Conservation (phyloP, 179 eudicot genomes). For the Spinacia oleracea region DNA sequence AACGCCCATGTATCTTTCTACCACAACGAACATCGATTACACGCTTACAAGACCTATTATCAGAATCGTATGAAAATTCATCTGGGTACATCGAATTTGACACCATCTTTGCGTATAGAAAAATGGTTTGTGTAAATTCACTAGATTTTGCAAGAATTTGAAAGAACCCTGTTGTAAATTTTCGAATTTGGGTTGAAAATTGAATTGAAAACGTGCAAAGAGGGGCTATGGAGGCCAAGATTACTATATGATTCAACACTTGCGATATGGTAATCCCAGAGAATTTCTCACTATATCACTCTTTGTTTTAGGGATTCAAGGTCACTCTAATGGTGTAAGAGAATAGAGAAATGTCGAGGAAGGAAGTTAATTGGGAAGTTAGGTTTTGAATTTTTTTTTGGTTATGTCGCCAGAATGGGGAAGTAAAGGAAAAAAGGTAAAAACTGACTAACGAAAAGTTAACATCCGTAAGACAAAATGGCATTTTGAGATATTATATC, state of each 20-base stretch:
- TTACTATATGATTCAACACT: constrained; percentile 29
- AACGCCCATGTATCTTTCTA: constrained; percentile 29
- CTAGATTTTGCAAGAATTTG: constrained; percentile 27
- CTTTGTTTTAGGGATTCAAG: too few relatives aligned
- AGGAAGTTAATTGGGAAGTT: too few relatives aligned
- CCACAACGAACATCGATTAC: constrained; percentile 24
- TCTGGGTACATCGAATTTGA: constrained; percentile 34
- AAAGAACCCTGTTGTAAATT: constrained; percentile 26
- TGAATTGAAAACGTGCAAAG: constrained; percentile 29
- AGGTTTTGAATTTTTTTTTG: too few relatives aligned
- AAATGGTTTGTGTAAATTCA: constrained; percentile 26
- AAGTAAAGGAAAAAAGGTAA: too few relatives aligned
- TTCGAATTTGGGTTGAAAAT: constrained; percentile 23
- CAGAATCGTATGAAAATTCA: constrained; percentile 37
- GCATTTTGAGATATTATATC: too few relatives aligned
- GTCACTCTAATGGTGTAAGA: too few relatives aligned
- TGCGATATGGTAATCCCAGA: too few relatives aligned
- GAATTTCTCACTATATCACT: too few relatives aligned
- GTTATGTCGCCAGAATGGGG: too few relatives aligned
- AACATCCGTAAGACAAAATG: too few relatives aligned
- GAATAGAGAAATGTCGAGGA: too few relatives aligned
- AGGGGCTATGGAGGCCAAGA: constrained; percentile 23
- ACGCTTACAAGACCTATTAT: constrained; percentile 27
- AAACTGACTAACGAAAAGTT: too few relatives aligned
- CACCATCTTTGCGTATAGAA: constrained; percentile 36